These are phyloP conservation scores for Fusarium euwallaceae DNA, from an alignment of 2,329 filamentous ascomycete genomes.

Conservation along the genomic window DNA sequence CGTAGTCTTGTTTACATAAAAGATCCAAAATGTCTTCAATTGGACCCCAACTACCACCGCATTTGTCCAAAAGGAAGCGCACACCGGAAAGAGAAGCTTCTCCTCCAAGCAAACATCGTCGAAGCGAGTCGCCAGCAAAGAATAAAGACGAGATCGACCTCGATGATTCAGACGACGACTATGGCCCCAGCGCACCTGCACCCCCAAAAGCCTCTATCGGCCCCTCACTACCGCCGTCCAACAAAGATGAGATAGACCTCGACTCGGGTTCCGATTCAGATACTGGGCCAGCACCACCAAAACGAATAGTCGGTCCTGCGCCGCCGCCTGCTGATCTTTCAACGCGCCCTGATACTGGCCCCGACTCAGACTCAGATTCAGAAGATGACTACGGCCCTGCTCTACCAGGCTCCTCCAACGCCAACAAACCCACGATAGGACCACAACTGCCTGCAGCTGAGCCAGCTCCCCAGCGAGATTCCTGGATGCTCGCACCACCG, in stretches of 20 bases:
- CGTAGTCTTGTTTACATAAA: neutral
- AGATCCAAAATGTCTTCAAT: slow-evolving; percentile 71
- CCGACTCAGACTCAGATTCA: slow-evolving; percentile 58
- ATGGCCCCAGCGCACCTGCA: slow-evolving; percentile 54
- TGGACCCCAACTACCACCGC: slow-evolving; percentile 77
- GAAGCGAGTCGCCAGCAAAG: slow-evolving; percentile 46
- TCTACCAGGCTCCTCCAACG: slow-evolving; percentile 63
- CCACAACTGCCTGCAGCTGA: slow-evolving; percentile 53
- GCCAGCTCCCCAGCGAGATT: slow-evolving; percentile 76
- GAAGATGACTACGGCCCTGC: slow-evolving; percentile 72
- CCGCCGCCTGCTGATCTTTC: slow-evolving; percentile 49
- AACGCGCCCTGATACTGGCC: slow-evolving; percentile 41
- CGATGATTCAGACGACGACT: slow-evolving; percentile 58
- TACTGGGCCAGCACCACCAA: slow-evolving; percentile 55
- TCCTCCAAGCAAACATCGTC: slow-evolving; percentile 60
- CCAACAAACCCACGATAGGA: slow-evolving; percentile 61
- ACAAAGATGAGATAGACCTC: slow-evolving; percentile 59
- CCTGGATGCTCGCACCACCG: slow-evolving; percentile 85
- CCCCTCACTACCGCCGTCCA: slow-evolving; percentile 45
- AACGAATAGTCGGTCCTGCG: slow-evolving; percentile 49
- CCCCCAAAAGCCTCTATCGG: slow-evolving; percentile 33
- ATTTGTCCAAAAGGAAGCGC: slow-evolving; percentile 74
- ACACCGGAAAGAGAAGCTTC: slow-evolving; percentile 52
- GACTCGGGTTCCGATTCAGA: slow-evolving; percentile 55
- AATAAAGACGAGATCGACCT: slow-evolving; percentile 65